Evolutionary conservation across 805 yeast species (phyloP), one percentile per base, ranked within the genome.

Genomic region (Candida lessepsii): DNA sequence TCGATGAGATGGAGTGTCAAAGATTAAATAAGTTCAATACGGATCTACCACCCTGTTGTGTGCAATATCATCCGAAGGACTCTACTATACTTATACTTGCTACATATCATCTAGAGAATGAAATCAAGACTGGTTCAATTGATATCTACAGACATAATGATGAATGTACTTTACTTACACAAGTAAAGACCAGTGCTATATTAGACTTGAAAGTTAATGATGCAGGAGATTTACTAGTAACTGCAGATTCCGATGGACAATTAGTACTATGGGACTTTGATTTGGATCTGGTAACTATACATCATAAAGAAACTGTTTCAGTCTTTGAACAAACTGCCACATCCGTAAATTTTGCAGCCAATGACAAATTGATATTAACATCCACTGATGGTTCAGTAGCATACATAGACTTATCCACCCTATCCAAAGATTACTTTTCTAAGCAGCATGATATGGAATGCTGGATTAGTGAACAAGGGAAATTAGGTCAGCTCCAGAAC

Each of bases 181-280:
- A 42, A 61, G 3, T 51, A 65, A 1, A 45, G 48, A 19, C 51
- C 60, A 73, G 81, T 39, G 91, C 98, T 0, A 72, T 93, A 11
- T 60, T 93, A 31, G 99, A 93, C 56, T 50, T 91, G 30, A 86
- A 87, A 48, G 61, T 86, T 39, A 86, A 89, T 0, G 65, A 63
- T 32, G 11, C 10, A 10, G 80, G 81, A 47, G 56, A 63, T 9
- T 45, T 65, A 3, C 29, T 73, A 7, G 70, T 73, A 2, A 72
- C 86, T 2, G 89, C 81, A 0, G 96, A 90, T 54, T 86, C 96
- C 0, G 84, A 88, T 0, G 98, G 98, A 2, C 73, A 75, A 42
- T 47, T 91, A 3, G 65, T 65, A 20, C 43, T 84, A 6, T 93
- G 97, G 96, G 32, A 29, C 9, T 26, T 42, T n/a, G 17, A 6